These are phyloP conservation scores for Selaginella moellendorffii DNA, from an alignment of 75 land plant genomes.

Conservation along the genomic window DNA sequence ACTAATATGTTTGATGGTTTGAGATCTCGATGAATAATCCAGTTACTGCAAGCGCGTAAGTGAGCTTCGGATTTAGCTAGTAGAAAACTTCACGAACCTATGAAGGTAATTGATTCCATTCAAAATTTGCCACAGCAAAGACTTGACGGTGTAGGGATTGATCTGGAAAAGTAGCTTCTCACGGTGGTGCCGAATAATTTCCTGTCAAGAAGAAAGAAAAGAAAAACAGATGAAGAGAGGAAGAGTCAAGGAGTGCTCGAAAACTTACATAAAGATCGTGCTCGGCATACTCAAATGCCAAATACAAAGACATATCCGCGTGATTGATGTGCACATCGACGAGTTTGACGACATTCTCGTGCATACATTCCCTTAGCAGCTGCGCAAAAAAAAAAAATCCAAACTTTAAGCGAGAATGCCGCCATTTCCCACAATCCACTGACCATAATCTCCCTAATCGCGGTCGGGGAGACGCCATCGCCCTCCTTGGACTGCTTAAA, in stretches of 20 bases:
- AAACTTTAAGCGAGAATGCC: background rate
- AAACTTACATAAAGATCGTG: constrained; percentile 91
- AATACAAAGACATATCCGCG: constrained; percentile 82
- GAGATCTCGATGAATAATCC: constrained; percentile 90
- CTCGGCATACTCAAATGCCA: constrained; percentile 97
- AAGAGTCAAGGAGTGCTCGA: background rate
- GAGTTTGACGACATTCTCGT: constrained; percentile 92
- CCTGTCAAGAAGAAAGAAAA: no score
- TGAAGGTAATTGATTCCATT: constrained; percentile 95
- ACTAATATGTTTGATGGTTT: constrained; percentile 97
- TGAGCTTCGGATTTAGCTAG: background rate
- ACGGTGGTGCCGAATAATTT: constrained; percentile 89
- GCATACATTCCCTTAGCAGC: constrained; percentile 77
- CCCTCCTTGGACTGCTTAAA: constrained; percentile 98
- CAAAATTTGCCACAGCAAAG: constrained; percentile 87
- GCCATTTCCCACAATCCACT: background rate
- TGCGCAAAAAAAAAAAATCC: constrained; percentile 14
- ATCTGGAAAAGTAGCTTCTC: constrained; percentile 66
- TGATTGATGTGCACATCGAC: constrained; percentile 97
- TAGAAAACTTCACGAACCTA: constrained; percentile 25
- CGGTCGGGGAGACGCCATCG: constrained; percentile 96
- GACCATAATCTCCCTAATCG: constrained; percentile 92
- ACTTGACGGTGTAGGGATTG: constrained; percentile 80
- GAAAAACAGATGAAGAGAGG: constrained; percentile 1
- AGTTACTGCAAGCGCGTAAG: constrained; percentile 48